Percentiles rank a stretch among this genome's conserved stretches.
phyloP scores from a whole-genome alignment of 768 basidiomycete species.

The Collybia sordida region DNA sequence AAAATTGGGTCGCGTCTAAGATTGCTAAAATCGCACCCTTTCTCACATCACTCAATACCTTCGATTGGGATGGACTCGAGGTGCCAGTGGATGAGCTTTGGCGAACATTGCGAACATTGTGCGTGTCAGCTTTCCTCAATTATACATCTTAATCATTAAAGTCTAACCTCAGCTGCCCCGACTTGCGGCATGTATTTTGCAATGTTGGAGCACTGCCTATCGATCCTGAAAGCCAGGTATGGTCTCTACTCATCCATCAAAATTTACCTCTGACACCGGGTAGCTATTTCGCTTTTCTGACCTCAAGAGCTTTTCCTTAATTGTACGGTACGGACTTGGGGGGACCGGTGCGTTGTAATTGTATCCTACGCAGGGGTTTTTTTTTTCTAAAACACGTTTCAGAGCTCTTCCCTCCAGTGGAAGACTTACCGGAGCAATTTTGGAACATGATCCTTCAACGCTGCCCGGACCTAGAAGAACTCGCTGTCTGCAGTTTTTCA shows the following conservation, averaged over 20 bases:
- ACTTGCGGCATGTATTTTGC: slow-evolving; percentile 41
- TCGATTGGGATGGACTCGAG: slow-evolving; percentile 55
- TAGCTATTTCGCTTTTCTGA: slow-evolving; percentile 42
- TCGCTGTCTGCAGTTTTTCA: slow-evolving; percentile 50
- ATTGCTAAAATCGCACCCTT: slow-evolving; percentile 31
- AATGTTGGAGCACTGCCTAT: slow-evolving; percentile 40
- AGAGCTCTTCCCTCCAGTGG: slow-evolving; percentile 39
- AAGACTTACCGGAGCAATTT: slow-evolving; percentile 37
- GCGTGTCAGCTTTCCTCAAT: slow-evolving; percentile 14
- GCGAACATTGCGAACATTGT: slow-evolving; percentile 38
- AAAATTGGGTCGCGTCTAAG: slow-evolving; percentile 38
- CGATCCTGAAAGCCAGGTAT: slow-evolving; percentile 30
- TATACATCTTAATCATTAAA: background rate
- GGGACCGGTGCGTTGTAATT: slow-evolving; percentile 31
- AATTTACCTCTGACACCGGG: background rate
- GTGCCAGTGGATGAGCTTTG: slow-evolving; percentile 42
- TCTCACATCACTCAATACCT: slow-evolving; percentile 36
- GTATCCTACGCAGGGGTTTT: background rate
- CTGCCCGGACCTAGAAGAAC: slow-evolving; percentile 48
- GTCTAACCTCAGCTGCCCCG: slow-evolving; percentile 34
- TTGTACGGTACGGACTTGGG: slow-evolving; percentile 44
- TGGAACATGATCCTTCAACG: slow-evolving; percentile 49
- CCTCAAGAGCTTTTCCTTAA: slow-evolving; percentile 45
- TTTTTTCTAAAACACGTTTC: slow-evolving; percentile 5
- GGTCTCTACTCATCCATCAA: background rate